phyloP scores from a whole-genome alignment of 345 rosid species.

The Syzygium oleosum region DNA sequence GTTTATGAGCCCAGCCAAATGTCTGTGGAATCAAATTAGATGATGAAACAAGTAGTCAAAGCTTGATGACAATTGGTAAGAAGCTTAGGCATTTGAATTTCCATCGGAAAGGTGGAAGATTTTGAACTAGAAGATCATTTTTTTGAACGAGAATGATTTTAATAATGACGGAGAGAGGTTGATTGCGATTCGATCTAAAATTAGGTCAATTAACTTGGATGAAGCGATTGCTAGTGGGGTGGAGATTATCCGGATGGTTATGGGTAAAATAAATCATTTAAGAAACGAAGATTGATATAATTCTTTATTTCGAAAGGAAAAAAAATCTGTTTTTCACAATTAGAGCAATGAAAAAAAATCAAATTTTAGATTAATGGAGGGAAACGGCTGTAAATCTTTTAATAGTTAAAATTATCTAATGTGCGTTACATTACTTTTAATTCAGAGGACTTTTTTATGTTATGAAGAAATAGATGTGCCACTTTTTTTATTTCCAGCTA shows the following conservation, averaged over 20 bases:
- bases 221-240: background rate
- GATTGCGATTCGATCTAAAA: background rate
- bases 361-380: background rate
- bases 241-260: background rate
- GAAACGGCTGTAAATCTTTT: background rate
- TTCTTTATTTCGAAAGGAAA: background rate
- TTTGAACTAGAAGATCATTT: background rate
- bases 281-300: background rate
- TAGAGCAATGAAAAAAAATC: background rate
- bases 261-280: background rate
- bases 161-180: background rate
- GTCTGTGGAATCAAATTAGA: background rate
- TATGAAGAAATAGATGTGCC: background rate
- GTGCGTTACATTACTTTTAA: too few relatives aligned
- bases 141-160: background rate
- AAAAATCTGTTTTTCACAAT: background rate
- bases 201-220: background rate
- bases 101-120: background rate
- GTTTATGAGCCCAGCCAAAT: background rate
- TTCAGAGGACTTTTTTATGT: background rate
- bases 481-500: background rate
- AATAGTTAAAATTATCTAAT: too few relatives aligned
- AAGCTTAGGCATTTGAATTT: background rate
- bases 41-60: background rate
- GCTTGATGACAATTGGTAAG: background rate